Base-by-base conservation (phyloP, 345 rosid genomes). In the Camelina sativa region DNA sequence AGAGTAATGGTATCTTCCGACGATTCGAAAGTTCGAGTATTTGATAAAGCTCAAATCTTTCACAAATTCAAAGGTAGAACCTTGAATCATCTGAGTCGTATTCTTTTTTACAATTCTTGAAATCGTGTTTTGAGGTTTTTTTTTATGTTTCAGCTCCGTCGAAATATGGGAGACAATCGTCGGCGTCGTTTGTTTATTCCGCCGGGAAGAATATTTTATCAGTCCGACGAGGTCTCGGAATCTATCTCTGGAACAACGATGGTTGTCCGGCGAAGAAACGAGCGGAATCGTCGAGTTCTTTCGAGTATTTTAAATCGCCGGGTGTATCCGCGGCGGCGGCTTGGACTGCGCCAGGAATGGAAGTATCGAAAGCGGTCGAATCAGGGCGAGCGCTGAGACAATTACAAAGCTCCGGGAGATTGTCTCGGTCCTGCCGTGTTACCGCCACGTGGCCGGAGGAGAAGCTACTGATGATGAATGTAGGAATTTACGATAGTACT, bases 391-490 rank as follows among this genome's bases (percentile, higher is more conserved):
- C 28, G 59, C 73, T 71, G 82, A 86, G 68, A 65, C 84, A 80
- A 22, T 57, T 81, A 1, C 89, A 83, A 62, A 84, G 87, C 37
- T 83, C 86, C 5, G 83, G 85, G 20, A 82, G 72, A 65, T 87
- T 88, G 85, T 84, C 85, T 71, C 84, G 90, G 1, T 74, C 84
- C 0, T 77, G 83, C 80, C 85, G 84, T 55, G 87, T 82, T 35
- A 79, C 86, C 0, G 87, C 94, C 16, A 94, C 97, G 30, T 94
- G 98, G 98, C 98, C 98, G 0, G 98, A 83, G 81, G 98, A 94
- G 82, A 87, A 85, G 67, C 93, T 94, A 57, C 0, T 40, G 6
- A 22, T 61, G 50, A 61, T 61, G 50, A 61, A 44, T 44, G 19
- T 40, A 89, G 11, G 41, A 62, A 13, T 5, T 58, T 47, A 72